A percentile compares a stretch with the other conserved stretches of the same genome.
These are phyloP conservation scores for Epichloe glyceriae DNA, from an alignment of 2,329 filamentous ascomycete genomes.

Conservation along the genomic window DNA sequence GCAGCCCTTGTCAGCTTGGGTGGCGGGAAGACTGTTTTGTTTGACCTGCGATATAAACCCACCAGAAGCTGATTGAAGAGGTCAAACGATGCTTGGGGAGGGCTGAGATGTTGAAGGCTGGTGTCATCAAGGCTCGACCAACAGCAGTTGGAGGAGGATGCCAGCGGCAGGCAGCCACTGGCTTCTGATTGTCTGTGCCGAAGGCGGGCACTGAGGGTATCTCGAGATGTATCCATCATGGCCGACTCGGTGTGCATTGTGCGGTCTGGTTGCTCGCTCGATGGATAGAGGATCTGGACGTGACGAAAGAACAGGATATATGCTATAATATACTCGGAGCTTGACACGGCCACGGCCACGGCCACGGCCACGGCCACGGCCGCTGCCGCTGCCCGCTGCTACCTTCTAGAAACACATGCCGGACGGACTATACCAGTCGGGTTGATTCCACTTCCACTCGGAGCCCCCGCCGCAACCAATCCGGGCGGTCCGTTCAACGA, in stretches of 20 bases:
- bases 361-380: no score
- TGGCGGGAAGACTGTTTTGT: no score
- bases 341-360: no score
- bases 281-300: not conserved
- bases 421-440: no score
- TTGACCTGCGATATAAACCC: not conserved
- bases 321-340: not conserved
- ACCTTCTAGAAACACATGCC: no score
- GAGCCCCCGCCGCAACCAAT: no score
- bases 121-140: not conserved
- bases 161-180: not conserved
- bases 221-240: not conserved
- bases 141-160: not conserved
- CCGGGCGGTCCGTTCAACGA: no score
- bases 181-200: not conserved
- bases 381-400: no score
- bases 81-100: not conserved
- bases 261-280: not conserved
- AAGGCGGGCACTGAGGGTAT: not conserved
- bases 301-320: not conserved
- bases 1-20: no score
- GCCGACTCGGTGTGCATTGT: not conserved
- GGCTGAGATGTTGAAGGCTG: not conserved
- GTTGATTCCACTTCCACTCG: no score
- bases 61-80: not conserved